Evolutionary conservation across 1,284 basidiomycete genomes (phyloP), one percentile per base, ranked within the genome.

Genomic region (Cryptococcus depauperatus): DNA sequence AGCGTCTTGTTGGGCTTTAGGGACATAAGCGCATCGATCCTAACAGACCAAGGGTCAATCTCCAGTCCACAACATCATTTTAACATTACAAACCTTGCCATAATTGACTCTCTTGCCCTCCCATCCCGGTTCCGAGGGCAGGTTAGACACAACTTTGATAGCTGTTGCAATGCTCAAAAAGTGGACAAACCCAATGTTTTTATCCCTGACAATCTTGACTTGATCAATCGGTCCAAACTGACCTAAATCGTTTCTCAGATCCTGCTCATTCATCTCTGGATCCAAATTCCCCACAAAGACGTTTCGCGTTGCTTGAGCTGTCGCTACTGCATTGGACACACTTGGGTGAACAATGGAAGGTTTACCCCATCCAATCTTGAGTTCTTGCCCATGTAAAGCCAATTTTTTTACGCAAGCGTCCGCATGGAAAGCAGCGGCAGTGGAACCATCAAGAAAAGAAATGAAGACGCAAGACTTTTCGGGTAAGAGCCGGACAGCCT

Each of bases 401-500:
- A 95, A 74, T 69, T 92, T 93, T 74, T 93, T 90, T 69, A 95
- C 83, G 28, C 84, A 82, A 0, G 91, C 90, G 60, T 95, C 91
- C 37, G 90, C 89, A 62, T 92, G 86, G 78, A 96, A 96, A 0
- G 88, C 88, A 0, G 87, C 85, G 8, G 91, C 89, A 1, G 86
- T 93, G 19, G 81, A 77, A 22, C 84, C 84, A 51, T 96, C 90
- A 39, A 96, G 78, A 80, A 95, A 96, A 11, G 91, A 96, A 54
- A 98, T 81, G 77, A 98, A 98, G 45, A 95, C 92, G 66, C 93
- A 97, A 11, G 84, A 89, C 72, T 96, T 97, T 70, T 97, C 93
- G 33, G 91, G 89, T n/a, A 97, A 79, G 30, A 98, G 84, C 42
- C 89, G 85, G 62, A 97, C 86, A 42, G 82, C 85, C 69, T 97